phyloP scores from a whole-genome alignment of 129 eudicot species.

The Tagetes erecta region DNA sequence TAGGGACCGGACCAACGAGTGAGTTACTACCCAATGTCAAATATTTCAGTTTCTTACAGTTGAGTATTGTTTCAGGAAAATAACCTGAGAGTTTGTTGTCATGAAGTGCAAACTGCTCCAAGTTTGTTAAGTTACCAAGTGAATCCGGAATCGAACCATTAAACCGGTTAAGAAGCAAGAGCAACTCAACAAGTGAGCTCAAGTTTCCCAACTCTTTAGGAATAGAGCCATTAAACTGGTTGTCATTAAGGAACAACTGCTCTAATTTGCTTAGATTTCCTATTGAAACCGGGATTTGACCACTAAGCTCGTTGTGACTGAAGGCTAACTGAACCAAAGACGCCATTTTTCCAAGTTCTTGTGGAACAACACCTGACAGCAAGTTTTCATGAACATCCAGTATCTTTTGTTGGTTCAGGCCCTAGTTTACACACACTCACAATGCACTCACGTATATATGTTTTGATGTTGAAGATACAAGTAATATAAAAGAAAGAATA shows the following conservation, averaged over 20 bases:
- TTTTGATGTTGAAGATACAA: no score
- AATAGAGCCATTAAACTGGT: conserved; percentile 25
- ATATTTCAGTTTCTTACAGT: conserved; percentile 20
- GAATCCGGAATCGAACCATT: conserved; percentile 32
- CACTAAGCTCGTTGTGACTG: conserved; percentile 25
- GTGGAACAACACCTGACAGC: conserved; percentile 36
- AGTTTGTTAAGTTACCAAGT: conserved; percentile 27
- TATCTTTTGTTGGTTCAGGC: no score
- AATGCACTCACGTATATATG: no score
- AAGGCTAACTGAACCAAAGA: conserved; percentile 21
- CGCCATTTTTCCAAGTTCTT: conserved; percentile 24
- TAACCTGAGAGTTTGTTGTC: conserved; percentile 29
- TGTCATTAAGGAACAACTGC: conserved; percentile 35
- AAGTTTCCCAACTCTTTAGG: conserved; percentile 33
- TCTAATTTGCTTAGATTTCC: conserved; percentile 31
- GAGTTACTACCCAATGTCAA: conserved; percentile 26
- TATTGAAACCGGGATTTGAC: conserved; percentile 29
- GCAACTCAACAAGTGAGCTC: conserved; percentile 28
- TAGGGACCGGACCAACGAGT: conserved; percentile 19
- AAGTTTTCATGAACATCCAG: conserved; percentile 29
- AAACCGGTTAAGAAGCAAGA: conserved; percentile 21
- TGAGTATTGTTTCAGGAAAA: conserved; percentile 29
- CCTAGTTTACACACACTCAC: no score
- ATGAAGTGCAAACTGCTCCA: conserved; percentile 36
- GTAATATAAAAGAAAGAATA: no score